A percentile compares a stretch with the other conserved stretches of the same genome.
Evolutionary conservation across 192 early-diverging fungal species (phyloP).

Genomic region (Gigaspora rosea): DNA sequence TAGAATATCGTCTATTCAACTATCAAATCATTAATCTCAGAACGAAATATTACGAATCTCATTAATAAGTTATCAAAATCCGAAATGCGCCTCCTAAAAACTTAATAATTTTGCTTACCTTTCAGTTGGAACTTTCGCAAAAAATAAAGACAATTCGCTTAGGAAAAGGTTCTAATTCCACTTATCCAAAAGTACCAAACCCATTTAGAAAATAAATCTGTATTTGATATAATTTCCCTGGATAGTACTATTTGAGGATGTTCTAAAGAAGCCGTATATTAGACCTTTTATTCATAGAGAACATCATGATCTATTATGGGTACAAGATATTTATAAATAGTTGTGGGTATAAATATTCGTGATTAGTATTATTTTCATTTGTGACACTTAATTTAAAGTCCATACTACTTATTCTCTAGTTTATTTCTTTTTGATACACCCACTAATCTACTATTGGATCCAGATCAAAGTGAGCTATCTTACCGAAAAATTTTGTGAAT

Average conservation of each 20-base stretch:
- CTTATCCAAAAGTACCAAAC: conserved; percentile 30
- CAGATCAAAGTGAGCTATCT: conserved; percentile 24
- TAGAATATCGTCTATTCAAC: conserved; percentile 14
- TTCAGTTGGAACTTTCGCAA: conserved; percentile 15
- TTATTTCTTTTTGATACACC: conserved; percentile 23
- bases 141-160: conserved; percentile 21
- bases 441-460: conserved; percentile 24
- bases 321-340: conserved; percentile 32
- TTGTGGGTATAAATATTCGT: conserved; percentile 26
- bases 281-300: conserved; percentile 25
- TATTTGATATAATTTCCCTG: conserved; percentile 29
- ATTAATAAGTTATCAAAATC: conserved; percentile 26
- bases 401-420: conserved; percentile 1
- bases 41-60: conserved; percentile 24
- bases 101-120: conserved; percentile 27
- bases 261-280: conserved; percentile 15
- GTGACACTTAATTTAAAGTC: conserved; percentile 4
- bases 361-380: conserved; percentile 24
- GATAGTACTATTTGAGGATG: conserved; percentile 10
- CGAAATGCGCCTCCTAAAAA: conserved; percentile 19
- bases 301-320: conserved; percentile 25
- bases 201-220: conserved; percentile 26
- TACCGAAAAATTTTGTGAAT: conserved; percentile 24
- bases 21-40: conserved; percentile 17
- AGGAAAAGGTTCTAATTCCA: conserved; percentile 16